Base-by-base conservation (phyloP, 441 rosid genomes). In the Aleurites moluccanus region DNA sequence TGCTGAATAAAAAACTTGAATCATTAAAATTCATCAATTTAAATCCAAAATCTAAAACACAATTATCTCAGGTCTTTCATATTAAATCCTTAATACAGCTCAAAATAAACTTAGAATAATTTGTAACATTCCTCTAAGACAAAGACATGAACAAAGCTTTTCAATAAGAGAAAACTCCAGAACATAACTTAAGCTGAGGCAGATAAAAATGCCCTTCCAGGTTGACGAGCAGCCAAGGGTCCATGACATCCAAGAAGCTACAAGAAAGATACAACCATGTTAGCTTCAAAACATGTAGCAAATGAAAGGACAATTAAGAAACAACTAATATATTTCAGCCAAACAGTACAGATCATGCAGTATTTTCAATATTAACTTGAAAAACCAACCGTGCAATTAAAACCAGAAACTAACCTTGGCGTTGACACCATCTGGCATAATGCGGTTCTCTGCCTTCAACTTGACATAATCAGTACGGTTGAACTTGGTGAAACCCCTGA, bases 401-500 rank as follows among this genome's bases (percentile, higher is more conserved):
- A 23, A 59, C 1, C 64, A 59, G 64, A 59, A 25, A 27, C 71
- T 64, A 65, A 94, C 98, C 97, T 94, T 94, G 10, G 97, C 97
- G 71, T 91, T 94, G 59, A 94, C 97, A 75, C 98, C 98, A 84
- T 94, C 98, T 0, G 95, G 80, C 11, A 86, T 0, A n/a, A 92
- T 89, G 67, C 88, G 83, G 73, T 88, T 87, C 86, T 90, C 95
- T 11, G 86, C 71, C 85, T 92, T 94, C 84, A 84, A 78, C 77
- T 67, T 91, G 56, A 88, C 63, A 75, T 89, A 94, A 77, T 94
- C 97, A 47, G 83, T 83, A 1, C 97, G 86, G 85, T 78, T 92
- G 80, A 83, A 85, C 87, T 94, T 94, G 2, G 97, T 94, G 74
- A 94, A 94, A 0, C 98, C 98, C 97, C 98, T 94, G 87, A 74